Conservation (phyloP, 2,329 filamentous ascomycete genomes). For the Tolypocladium ovalisporum region DNA sequence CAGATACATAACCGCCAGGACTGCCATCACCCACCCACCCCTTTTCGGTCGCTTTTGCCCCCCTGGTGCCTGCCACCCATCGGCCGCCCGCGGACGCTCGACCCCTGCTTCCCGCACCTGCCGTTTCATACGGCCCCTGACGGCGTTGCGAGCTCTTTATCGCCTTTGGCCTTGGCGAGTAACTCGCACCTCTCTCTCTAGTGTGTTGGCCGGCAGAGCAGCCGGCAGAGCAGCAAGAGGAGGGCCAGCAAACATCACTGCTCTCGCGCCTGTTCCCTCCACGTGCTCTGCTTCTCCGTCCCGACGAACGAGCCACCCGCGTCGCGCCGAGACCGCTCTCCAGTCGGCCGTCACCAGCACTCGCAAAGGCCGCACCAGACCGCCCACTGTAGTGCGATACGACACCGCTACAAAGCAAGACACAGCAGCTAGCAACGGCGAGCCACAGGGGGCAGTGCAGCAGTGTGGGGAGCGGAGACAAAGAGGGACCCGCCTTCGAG, state of each 20-base stretch:
- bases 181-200: background rate
- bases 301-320: background rate
- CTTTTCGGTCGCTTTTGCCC: constrained; percentile 1
- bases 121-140: constrained; percentile 6
- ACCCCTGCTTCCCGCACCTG: constrained; percentile 7
- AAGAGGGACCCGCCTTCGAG: constrained; percentile 3
- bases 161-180: background rate
- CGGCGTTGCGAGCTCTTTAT: background rate
- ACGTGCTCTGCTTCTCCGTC: background rate
- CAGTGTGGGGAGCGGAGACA: constrained; percentile 6
- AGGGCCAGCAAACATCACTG: background rate
- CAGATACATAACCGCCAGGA: no score
- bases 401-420: background rate
- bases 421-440: background rate
- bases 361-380: background rate
- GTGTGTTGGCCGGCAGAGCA: background rate
- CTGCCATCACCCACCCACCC: background rate
- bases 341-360: background rate
- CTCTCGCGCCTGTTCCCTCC: background rate
- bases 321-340: background rate
- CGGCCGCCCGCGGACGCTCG: background rate
- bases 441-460: constrained; percentile 9
- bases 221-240: background rate
- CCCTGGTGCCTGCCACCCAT: background rate
- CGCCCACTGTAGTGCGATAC: background rate